These are phyloP conservation scores for Viridothelium virens DNA, from an alignment of 495 filamentous ascomycete genomes.

Conservation along the genomic window DNA sequence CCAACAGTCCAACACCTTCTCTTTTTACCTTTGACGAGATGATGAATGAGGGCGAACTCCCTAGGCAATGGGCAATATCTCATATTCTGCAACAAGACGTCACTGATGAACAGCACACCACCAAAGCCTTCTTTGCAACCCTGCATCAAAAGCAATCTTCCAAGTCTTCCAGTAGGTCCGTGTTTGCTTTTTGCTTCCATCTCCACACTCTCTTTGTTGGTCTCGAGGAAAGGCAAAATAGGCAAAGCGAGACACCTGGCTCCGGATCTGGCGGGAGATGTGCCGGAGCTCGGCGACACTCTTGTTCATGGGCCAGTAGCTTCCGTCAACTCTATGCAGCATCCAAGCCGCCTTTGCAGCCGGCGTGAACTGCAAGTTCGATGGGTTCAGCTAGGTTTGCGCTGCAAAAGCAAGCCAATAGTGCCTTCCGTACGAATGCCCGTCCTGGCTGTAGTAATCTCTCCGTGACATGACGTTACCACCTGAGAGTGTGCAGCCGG, in stretches of 20 bases:
- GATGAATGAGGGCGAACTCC: no score
- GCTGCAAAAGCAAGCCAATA: no score
- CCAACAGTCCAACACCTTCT: no score
- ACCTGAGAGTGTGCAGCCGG: neutral
- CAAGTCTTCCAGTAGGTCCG: neutral
- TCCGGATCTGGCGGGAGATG: neutral
- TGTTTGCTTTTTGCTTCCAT: neutral
- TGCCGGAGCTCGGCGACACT: no score
- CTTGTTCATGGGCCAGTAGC: no score
- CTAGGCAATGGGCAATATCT: no score
- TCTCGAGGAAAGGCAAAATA: neutral
- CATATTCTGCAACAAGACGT: no score
- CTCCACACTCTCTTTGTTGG: constrained; percentile 2
- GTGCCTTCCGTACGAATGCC: neutral
- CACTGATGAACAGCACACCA: no score
- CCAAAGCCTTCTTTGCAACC: no score
- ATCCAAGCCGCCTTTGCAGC: neutral
- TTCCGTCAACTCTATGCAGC: neutral
- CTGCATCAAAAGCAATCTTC: no score
- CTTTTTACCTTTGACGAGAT: no score
- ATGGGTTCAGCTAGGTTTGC: neutral
- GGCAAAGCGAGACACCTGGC: neutral
- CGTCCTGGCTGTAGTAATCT: neutral
- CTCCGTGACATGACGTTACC: neutral
- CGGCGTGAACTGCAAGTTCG: neutral